A percentile compares a stretch with the other conserved stretches of the same genome.
Evolutionary conservation across 2,329 filamentous ascomycete genomes (phyloP).

Genomic region (Aschersonia sp.): DNA sequence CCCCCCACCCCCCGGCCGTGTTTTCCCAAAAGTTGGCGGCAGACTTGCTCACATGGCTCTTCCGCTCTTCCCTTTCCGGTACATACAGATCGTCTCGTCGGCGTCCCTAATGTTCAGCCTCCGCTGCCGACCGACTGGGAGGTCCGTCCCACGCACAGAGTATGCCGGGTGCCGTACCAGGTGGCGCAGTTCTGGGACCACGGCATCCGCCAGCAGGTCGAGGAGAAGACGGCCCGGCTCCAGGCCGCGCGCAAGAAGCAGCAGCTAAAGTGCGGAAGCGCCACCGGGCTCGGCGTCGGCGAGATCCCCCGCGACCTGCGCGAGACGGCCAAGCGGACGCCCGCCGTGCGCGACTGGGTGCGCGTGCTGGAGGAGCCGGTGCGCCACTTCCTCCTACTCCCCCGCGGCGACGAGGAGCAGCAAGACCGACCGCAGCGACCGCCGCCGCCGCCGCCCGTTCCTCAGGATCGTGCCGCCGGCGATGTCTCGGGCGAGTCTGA

Average conservation of each 20-base stretch:
- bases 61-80: no score
- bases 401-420: constrained; percentile 24
- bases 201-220: constrained; percentile 32
- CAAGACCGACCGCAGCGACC: constrained; percentile 3
- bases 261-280: constrained; percentile 25
- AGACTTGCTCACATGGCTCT: no score
- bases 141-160: constrained; percentile 64
- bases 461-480: not conserved
- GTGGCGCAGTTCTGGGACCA: constrained; percentile 74
- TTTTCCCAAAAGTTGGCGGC: no score
- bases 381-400: constrained; percentile 46
- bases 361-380: constrained; percentile 78
- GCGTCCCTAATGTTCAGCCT: constrained; percentile 74
- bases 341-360: constrained; percentile 65
- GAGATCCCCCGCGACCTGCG: constrained; percentile 68
- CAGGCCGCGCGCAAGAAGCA: constrained; percentile 30
- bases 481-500: constrained; percentile 9
- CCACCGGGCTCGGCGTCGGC: constrained; percentile 29
- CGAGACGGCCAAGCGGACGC: constrained; percentile 63
- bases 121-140: constrained; percentile 74
- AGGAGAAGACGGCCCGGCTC: constrained; percentile 26
- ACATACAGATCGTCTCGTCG: constrained; percentile 59
- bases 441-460: not conserved
- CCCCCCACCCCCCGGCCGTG: not conserved
- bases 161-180: constrained; percentile 73